These are phyloP conservation scores for Trichoderma asperelloides DNA, from an alignment of 495 filamentous ascomycete species.

Conservation along the genomic window DNA sequence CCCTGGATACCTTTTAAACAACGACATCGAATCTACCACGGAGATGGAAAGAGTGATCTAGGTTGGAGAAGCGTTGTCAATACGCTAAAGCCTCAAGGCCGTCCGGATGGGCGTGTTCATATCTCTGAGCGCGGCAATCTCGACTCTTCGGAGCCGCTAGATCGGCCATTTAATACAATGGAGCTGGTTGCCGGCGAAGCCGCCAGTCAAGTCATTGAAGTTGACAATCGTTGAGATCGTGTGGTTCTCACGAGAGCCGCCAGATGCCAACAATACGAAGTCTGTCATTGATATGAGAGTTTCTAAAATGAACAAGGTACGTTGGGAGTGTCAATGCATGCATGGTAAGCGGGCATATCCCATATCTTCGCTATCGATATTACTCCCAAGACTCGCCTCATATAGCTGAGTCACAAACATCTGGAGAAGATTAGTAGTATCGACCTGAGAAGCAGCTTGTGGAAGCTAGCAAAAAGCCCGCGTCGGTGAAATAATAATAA, in stretches of 20 bases:
- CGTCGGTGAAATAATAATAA: neutral
- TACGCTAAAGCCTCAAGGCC: conserved; percentile 44
- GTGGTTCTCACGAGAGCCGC: conserved; percentile 38
- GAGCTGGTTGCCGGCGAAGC: conserved; percentile 38
- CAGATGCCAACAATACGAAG: conserved; percentile 17
- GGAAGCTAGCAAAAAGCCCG: neutral
- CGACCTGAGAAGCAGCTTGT: neutral
- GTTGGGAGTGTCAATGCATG: conserved; percentile 23
- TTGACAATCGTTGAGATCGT: conserved; percentile 42
- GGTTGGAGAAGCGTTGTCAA: conserved; percentile 43
- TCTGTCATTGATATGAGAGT: conserved; percentile 17
- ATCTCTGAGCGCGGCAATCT: conserved; percentile 46
- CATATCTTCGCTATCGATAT: neutral
- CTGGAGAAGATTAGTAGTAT: neutral
- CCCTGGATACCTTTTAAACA: too few species aligned
- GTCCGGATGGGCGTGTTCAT: conserved; percentile 49
- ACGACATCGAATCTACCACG: conserved; percentile 30
- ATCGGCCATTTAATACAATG: conserved; percentile 29
- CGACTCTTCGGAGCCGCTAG: conserved; percentile 29
- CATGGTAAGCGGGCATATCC: neutral
- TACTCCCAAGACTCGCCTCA: neutral
- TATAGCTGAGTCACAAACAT: neutral
- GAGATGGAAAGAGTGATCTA: conserved; percentile 33
- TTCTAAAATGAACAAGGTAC: conserved; percentile 18
- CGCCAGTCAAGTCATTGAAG: conserved; percentile 42